Conservation (phyloP, 257 asterid genomes). For the Solanum paucissectum region DNA sequence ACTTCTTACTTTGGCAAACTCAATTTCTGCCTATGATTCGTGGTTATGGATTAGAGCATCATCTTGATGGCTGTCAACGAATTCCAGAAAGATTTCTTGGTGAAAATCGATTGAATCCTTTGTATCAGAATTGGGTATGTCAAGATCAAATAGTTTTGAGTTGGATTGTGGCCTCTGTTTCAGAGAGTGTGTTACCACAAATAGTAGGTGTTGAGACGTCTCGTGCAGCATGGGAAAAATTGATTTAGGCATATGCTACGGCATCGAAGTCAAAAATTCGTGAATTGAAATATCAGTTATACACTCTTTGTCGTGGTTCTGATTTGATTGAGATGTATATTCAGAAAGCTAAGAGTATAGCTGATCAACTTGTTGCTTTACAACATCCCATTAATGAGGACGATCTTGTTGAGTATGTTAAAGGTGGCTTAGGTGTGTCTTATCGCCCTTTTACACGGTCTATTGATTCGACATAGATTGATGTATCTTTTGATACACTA, state of each 20-base stretch:
- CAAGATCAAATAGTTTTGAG: not conserved
- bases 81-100: too few species aligned
- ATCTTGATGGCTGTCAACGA: too few species aligned
- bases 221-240: not conserved
- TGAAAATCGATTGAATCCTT: too few species aligned
- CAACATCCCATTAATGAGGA: not conserved
- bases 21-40: too few species aligned
- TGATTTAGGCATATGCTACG: not conserved
- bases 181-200: not conserved
- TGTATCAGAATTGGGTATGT: not conserved
- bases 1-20: too few species aligned
- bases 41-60: too few species aligned
- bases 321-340: not conserved
- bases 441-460: not conserved
- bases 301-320: not conserved
- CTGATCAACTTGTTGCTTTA: not conserved
- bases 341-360: not conserved
- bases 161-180: not conserved
- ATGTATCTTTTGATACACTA: not conserved
- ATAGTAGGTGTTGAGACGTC: not conserved
- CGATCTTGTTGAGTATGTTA: not conserved
- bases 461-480: not conserved
- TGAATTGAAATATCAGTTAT: not conserved
- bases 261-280: rapidly evolving
- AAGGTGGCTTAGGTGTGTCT: not conserved